These are phyloP conservation scores for Elymus sibiricus DNA, from an alignment of 176 grass and related monocot species.

Conservation along the genomic window DNA sequence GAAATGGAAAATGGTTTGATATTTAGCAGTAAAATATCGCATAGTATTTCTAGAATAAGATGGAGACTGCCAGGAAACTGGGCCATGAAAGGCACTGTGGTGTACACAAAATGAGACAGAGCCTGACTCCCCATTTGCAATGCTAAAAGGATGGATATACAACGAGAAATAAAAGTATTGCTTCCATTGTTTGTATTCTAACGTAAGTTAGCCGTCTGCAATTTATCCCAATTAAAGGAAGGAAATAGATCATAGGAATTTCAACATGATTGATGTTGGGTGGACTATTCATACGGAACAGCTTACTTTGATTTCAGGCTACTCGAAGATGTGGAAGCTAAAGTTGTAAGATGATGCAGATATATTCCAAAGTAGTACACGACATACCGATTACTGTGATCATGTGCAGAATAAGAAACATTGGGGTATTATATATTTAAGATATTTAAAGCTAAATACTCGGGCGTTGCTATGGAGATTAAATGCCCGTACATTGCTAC, in stretches of 20 bases:
- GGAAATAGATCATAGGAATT: not conserved
- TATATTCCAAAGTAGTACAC: not conserved
- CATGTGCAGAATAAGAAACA: not conserved
- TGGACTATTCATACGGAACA: not conserved
- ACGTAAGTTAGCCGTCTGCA: not conserved
- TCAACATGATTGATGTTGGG: not conserved
- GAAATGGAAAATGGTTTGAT: constrained; percentile 6
- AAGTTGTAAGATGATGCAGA: not conserved
- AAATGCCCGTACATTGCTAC: not conserved
- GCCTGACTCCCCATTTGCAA: not conserved
- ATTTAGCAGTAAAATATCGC: not conserved
- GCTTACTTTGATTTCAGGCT: not conserved
- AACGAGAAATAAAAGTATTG: not conserved
- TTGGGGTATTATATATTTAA: not conserved
- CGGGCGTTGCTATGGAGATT: not conserved
- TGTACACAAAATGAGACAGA: constrained; percentile 10
- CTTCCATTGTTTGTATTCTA: not conserved
- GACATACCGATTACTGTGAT: not conserved
- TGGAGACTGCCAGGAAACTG: not conserved
- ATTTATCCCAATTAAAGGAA: not conserved
- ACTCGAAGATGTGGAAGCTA: not conserved
- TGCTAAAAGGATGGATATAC: not conserved
- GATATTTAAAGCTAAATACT: too few relatives aligned
- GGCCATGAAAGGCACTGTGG: not conserved
- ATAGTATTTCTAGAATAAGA: not conserved